A percentile compares a stretch with the other conserved stretches of the same genome.
Conservation (phyloP, 345 rosid species). For the Dovyalis caffra region DNA sequence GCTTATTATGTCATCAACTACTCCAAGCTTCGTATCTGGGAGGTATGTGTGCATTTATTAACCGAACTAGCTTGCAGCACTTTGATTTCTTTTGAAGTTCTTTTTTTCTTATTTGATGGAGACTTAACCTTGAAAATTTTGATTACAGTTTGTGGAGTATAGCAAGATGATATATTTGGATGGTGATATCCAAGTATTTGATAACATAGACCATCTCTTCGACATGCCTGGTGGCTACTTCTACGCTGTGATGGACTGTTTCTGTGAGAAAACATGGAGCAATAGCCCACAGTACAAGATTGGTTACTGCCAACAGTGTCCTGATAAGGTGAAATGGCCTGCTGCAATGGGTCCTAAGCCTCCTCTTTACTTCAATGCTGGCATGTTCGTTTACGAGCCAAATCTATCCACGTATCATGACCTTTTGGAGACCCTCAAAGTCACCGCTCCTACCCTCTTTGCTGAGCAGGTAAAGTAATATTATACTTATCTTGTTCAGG, state of each 20-base stretch:
- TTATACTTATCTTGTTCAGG: no score
- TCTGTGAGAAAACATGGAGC: constrained; percentile 78
- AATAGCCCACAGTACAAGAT: constrained; percentile 52
- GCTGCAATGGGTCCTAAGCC: constrained; percentile 63
- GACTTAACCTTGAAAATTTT: no score
- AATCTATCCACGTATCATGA: constrained; percentile 44
- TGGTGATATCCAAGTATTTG: constrained; percentile 78
- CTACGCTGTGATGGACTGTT: constrained; percentile 78
- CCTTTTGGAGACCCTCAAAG: constrained; percentile 44
- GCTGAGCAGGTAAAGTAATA: constrained; percentile 90
- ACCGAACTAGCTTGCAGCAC: no score
- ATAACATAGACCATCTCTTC: constrained; percentile 66
- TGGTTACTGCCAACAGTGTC: constrained; percentile 83
- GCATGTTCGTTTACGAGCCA: constrained; percentile 79
- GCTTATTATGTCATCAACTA: constrained; percentile 79
- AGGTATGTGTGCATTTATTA: constrained; percentile 17
- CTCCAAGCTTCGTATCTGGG: constrained; percentile 88
- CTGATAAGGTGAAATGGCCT: constrained; percentile 58
- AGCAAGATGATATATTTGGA: constrained; percentile 80
- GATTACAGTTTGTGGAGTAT: constrained; percentile 52
- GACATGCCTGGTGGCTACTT: constrained; percentile 57
- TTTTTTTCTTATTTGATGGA: no score
- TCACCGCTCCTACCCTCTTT: constrained; percentile 64
- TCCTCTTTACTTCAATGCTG: constrained; percentile 72
- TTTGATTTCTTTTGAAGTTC: no score